Evolutionary conservation across 2,329 filamentous ascomycete genomes (phyloP).

Genomic region (Venturia carpophila): DNA sequence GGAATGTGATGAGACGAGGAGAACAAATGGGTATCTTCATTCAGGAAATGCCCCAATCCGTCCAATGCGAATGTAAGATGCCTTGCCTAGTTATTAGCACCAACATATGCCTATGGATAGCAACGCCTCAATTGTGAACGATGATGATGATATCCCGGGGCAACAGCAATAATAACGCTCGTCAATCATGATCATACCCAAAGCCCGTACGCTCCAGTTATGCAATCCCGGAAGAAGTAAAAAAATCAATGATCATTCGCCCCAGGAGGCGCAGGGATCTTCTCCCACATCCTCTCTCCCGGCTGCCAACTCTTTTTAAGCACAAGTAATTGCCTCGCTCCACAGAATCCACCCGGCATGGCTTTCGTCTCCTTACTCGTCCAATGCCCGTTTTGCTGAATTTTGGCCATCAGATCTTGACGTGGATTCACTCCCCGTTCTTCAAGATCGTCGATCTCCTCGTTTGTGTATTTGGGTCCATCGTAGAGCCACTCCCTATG

Average conservation of each 20-base stretch:
- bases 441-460: constrained; percentile 26
- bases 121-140: not conserved
- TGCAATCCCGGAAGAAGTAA: not conserved
- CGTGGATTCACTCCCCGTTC: constrained; percentile 21
- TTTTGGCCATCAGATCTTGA: not conserved
- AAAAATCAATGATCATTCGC: constrained; percentile 15
- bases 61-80: not conserved
- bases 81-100: not conserved
- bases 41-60: not conserved
- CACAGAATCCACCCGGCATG: constrained; percentile 49
- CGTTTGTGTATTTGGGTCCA: constrained; percentile 26
- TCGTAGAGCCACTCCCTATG: constrained; percentile 46
- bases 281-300: constrained; percentile 30
- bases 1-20: not conserved
- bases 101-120: not conserved
- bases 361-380: constrained; percentile 39
- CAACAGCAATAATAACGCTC: not conserved
- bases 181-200: constrained; percentile 5
- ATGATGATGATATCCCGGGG: not conserved
- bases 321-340: constrained; percentile 46
- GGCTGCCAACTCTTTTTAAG: constrained; percentile 29
- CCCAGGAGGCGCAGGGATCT: constrained; percentile 18
- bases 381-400: constrained; percentile 30
- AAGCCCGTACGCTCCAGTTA: not conserved
- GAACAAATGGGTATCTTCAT: not conserved